A percentile compares a stretch with the other conserved stretches of the same genome.
These are phyloP conservation scores for Neurospora pannonica DNA, from an alignment of 495 filamentous ascomycete species.

Conservation along the genomic window DNA sequence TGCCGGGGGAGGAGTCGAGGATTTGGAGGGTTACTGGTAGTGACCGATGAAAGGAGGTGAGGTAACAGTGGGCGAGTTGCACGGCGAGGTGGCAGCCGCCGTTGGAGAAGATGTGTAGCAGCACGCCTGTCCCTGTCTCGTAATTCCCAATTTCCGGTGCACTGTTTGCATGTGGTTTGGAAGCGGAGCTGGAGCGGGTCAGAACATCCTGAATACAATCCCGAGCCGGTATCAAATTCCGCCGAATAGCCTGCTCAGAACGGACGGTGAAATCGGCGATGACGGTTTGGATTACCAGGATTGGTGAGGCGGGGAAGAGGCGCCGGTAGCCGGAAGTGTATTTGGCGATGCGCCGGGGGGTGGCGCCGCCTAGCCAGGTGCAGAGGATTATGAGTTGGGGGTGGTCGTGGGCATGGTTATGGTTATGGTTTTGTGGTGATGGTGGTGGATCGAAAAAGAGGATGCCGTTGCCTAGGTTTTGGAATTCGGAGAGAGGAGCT, in stretches of 20 bases:
- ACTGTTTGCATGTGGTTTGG: background rate
- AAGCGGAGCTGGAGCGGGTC: background rate
- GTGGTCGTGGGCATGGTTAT: background rate
- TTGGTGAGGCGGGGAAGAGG: conserved; percentile 28
- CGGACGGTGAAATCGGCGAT: conserved; percentile 14
- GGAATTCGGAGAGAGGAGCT: background rate
- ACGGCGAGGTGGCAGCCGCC: conserved; percentile 29
- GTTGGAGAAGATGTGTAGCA: conserved; percentile 37
- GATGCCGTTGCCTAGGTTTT: background rate
- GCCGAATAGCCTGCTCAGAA: background rate
- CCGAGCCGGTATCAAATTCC: background rate
- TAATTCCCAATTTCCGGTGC: background rate
- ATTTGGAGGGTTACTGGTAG: background rate
- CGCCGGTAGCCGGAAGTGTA: conserved; percentile 32
- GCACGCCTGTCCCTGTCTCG: background rate
- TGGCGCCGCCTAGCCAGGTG: conserved; percentile 34
- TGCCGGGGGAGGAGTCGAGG: conserved; percentile 29
- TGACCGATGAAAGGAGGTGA: background rate
- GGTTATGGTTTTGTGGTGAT: background rate
- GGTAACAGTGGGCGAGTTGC: conserved; percentile 18
- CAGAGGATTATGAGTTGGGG: conserved; percentile 29
- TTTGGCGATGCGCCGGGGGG: conserved; percentile 30
- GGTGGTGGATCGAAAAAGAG: background rate
- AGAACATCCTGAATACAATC: background rate
- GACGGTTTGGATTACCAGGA: conserved; percentile 24